These are phyloP conservation scores for Alternaria conjuncta DNA, from an alignment of 2,329 filamentous ascomycete genomes.

Conservation along the genomic window DNA sequence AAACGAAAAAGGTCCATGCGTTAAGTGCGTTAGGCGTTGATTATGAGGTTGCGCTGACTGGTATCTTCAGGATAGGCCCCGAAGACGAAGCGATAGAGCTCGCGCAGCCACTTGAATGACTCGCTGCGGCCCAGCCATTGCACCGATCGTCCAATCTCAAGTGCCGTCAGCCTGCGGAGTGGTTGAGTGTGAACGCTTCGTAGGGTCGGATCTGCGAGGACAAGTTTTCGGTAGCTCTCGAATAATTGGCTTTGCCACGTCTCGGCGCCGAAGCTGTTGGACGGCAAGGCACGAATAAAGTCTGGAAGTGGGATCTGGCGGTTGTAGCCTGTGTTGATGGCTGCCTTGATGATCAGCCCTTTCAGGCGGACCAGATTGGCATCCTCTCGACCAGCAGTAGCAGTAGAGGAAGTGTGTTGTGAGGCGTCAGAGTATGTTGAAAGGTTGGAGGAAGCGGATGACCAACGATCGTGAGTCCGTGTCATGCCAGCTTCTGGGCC, in stretches of 20 bases:
- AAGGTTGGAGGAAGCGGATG: slow-evolving; percentile 74
- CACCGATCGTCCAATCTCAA: slow-evolving; percentile 82
- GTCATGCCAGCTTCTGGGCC: slow-evolving; percentile 67
- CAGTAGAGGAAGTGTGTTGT: slow-evolving; percentile 71
- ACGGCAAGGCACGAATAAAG: slow-evolving; percentile 77
- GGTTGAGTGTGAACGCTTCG: slow-evolving; percentile 57
- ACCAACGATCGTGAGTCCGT: slow-evolving; percentile 73
- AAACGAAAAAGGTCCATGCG: slow-evolving; percentile 1
- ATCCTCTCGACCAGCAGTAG: slow-evolving; percentile 72
- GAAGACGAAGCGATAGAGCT: slow-evolving; percentile 84
- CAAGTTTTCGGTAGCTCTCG: slow-evolving; percentile 79
- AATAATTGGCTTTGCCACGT: slow-evolving; percentile 75
- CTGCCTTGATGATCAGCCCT: slow-evolving; percentile 80
- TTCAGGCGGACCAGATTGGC: slow-evolving; percentile 79
- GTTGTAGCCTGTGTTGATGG: slow-evolving; percentile 81
- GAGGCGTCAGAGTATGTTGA: slow-evolving; percentile 78
- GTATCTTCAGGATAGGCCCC: slow-evolving; percentile 83
- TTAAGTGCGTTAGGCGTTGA: slow-evolving; percentile 48
- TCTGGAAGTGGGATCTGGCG: slow-evolving; percentile 69
- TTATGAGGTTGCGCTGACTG: slow-evolving; percentile 69
- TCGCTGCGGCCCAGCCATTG: slow-evolving; percentile 73
- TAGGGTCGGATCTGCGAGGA: slow-evolving; percentile 75
- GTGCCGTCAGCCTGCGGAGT: slow-evolving; percentile 66
- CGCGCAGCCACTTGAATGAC: slow-evolving; percentile 79
- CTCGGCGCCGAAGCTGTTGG: slow-evolving; percentile 77